Conservation (phyloP, 2,329 filamentous ascomycete genomes). For the Dactylellina leptospora region DNA sequence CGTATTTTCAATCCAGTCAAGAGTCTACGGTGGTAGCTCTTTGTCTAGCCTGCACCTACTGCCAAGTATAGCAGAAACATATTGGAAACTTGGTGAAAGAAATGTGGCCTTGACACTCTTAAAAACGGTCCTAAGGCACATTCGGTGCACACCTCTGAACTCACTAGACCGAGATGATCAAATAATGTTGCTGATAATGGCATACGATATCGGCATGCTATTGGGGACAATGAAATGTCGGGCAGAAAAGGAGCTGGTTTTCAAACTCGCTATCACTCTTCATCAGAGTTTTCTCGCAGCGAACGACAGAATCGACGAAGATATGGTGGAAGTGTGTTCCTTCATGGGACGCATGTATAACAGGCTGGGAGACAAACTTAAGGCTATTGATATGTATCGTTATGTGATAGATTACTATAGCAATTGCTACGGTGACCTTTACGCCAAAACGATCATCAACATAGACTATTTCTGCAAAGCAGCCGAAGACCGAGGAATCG, state of each 20-base stretch:
- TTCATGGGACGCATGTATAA: background rate
- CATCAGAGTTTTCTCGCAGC: background rate
- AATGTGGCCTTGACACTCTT: background rate
- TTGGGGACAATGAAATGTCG: background rate
- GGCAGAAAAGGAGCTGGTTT: background rate
- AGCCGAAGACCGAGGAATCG: slow-evolving; percentile 10
- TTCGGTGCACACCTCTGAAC: background rate
- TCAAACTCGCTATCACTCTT: background rate
- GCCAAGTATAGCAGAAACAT: background rate
- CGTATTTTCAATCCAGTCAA: background rate
- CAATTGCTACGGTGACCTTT: background rate
- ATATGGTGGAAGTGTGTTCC: background rate
- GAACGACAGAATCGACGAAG: background rate
- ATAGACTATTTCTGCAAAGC: background rate
- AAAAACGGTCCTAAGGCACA: background rate
- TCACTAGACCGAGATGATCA: background rate
- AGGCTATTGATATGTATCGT: slow-evolving; percentile 4
- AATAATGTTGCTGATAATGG: background rate
- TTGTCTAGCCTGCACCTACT: background rate
- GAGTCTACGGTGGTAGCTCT: background rate
- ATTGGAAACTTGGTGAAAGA: slow-evolving; percentile 9
- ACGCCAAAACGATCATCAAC: background rate
- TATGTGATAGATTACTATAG: background rate
- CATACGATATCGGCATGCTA: background rate
- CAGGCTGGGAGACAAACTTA: background rate